Evolutionary conservation across 208 protist species (phyloP).

Genomic region (Leishmania major): DNA sequence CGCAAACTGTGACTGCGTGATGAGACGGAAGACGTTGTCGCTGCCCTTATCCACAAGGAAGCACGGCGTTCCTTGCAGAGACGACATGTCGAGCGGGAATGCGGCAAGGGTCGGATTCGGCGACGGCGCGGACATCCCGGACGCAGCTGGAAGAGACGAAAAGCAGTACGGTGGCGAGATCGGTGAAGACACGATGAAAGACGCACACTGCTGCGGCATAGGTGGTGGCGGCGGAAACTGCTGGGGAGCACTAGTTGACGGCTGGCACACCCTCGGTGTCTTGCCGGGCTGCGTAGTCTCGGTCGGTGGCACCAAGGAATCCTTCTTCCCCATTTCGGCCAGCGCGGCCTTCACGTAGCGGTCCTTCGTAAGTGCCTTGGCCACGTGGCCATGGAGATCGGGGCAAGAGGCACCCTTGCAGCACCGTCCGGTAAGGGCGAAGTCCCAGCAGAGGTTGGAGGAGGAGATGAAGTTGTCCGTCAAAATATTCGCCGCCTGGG

Average conservation of each 20-base stretch:
- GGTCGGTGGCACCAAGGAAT: slow-evolving; percentile 12
- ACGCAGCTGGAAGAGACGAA: neutral
- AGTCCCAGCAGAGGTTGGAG: slow-evolving; percentile 56
- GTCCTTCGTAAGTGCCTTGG: slow-evolving; percentile 55
- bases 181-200: slow-evolving; percentile 12
- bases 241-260: neutral
- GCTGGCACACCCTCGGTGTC: neutral
- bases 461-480: slow-evolving; percentile 61
- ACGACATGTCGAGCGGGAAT: slow-evolving; percentile 25
- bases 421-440: slow-evolving; percentile 50
- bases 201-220: slow-evolving; percentile 7
- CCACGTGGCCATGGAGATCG: slow-evolving; percentile 48
- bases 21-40: slow-evolving; percentile 42
- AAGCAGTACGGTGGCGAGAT: slow-evolving; percentile 18
- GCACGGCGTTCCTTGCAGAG: slow-evolving; percentile 23
- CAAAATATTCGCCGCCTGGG: slow-evolving; percentile 9
- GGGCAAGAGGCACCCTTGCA: slow-evolving; percentile 38
- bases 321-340: slow-evolving; percentile 45
- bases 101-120: slow-evolving; percentile 10
- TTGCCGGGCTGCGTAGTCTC: neutral
- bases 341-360: slow-evolving; percentile 42
- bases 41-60: slow-evolving; percentile 40
- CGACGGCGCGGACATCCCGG: neutral
- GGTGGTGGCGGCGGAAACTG: neutral
- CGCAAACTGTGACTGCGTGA: slow-evolving; percentile 28